Conservation (phyloP, 2,329 filamentous ascomycete genomes). For the Chrysosporium queenslandicum region DNA sequence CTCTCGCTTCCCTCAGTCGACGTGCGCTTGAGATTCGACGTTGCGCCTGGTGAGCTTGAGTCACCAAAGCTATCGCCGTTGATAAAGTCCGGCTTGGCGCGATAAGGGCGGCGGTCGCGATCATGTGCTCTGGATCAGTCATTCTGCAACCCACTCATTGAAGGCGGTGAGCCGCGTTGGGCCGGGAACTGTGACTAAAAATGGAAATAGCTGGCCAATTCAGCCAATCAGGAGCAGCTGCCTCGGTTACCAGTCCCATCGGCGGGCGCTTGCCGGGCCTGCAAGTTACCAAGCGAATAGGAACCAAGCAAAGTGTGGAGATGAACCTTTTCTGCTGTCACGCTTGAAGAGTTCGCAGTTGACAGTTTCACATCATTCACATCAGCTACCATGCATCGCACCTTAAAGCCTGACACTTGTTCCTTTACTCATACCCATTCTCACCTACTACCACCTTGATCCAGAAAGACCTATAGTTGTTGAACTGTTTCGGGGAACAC, state of each 20-base stretch:
- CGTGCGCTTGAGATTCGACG: too few species aligned
- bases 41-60: too few species aligned
- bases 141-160: background rate
- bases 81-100: background rate
- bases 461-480: background rate
- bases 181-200: background rate
- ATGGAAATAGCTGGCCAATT: background rate
- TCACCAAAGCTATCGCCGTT: too few species aligned
- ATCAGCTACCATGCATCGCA: background rate
- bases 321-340: background rate
- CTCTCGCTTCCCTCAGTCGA: too few species aligned
- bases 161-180: background rate
- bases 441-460: conserved; percentile 1
- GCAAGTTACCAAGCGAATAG: background rate
- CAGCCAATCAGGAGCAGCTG: background rate
- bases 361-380: background rate
- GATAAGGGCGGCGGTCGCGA: conserved; percentile 6
- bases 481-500: too few species aligned
- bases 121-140: background rate
- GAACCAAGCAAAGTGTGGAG: background rate
- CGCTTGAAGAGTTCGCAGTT: background rate
- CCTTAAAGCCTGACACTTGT: background rate
- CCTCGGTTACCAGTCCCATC: background rate
- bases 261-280: background rate
- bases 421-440: background rate